Conservation (phyloP, 2,329 filamentous ascomycete species). For the Sclerotinia borealis region DNA sequence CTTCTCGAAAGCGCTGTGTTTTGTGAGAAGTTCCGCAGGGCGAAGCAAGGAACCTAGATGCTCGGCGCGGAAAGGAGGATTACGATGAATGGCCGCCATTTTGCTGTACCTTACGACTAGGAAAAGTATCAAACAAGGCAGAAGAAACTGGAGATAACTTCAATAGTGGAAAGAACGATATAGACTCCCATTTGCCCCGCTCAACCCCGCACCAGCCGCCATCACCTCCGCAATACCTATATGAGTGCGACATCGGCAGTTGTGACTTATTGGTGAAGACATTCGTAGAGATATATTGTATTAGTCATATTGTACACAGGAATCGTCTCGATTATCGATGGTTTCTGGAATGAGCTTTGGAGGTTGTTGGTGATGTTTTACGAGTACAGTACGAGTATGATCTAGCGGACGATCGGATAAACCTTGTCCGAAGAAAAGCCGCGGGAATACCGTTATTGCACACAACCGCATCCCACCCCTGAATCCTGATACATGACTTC, state of each 20-base stretch:
- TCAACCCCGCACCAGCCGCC: background rate
- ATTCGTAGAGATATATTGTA: background rate
- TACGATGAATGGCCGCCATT: conserved; percentile 18
- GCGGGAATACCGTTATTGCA: background rate
- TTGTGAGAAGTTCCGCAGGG: conserved; percentile 49
- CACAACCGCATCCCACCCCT: no score
- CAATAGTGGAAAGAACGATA: background rate
- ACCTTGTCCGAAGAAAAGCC: background rate
- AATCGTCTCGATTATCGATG: background rate
- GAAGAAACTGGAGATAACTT: background rate
- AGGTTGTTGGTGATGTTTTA: background rate
- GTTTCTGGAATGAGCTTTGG: background rate
- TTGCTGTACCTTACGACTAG: background rate
- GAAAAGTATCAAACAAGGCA: background rate
- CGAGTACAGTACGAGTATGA: no score
- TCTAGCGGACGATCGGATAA: background rate
- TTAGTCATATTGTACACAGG: background rate
- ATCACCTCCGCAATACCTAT: background rate
- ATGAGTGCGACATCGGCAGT: background rate
- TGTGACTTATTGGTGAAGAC: background rate
- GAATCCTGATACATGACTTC: no score
- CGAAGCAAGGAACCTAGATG: conserved; percentile 60
- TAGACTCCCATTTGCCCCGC: background rate
- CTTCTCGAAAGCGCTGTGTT: conserved; percentile 48
- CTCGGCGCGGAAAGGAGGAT: conserved; percentile 54